Evolutionary conservation across 2,329 filamentous ascomycete species (phyloP), one percentile per base, ranked within the genome.

Genomic region (Myriosclerotinia duriaeana): DNA sequence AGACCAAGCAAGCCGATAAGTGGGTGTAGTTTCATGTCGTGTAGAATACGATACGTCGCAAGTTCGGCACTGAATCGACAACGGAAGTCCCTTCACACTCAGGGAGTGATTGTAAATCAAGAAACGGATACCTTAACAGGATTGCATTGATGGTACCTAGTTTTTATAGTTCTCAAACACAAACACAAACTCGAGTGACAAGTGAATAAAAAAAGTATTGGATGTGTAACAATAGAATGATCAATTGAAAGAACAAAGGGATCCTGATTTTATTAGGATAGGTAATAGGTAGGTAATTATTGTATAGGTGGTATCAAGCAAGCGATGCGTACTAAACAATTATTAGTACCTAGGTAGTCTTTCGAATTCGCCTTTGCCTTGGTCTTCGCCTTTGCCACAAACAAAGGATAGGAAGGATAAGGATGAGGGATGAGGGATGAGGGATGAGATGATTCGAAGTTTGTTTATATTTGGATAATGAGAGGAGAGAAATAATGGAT

Each of bases 1-100:
- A 87, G 78, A 78, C 84, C 80, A 65, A 82, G 77, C 60, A 86
- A 79, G 77, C 83, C 80, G 67, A 89, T 74, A 63, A 86, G 72
- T 68, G 84, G 80, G 68, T 80, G 71, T 68, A 78, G 69, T 61
- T 68, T 75, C 77, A 78, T 77, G 40, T 64, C 30, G 64, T 54
- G 48, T 67, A 26, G 46, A 30, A 38, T 11, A 52, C 40, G 26
- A 38, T 11, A 52, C 40, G 26, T 56, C 44, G 63, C 63, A 36
- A 52, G 22, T 65, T 60, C 36, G 34, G n/a, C 44, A n/a, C 34
- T 36, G 53, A 17, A 11, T 40, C 44, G 53, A 52, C 26, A 17
- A 44, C 36, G 53, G 3, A 53, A 38, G 44, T 11, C 36, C 36
- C 54, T 59, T 38, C 46, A 17, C 36, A 61, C 55, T 30, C n/a